phyloP scores from a whole-genome alignment of 1,284 basidiomycete species.

The Wallemia mellicola region DNA sequence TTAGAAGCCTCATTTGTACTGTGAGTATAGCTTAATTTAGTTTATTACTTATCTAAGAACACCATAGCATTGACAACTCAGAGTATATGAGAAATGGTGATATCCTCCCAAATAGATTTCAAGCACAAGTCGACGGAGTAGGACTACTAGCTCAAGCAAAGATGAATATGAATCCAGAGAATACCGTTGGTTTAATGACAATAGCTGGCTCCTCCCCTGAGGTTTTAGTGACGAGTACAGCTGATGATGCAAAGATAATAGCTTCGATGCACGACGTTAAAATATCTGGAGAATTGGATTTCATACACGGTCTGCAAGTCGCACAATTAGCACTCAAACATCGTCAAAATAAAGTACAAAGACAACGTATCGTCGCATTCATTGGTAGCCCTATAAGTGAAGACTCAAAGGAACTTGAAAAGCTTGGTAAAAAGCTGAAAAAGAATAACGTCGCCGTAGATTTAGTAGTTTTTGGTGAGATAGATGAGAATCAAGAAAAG shows the following conservation, averaged over 20 bases:
- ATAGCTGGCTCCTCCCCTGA: constrained; percentile 92
- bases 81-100: constrained; percentile 93
- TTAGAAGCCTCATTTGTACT: not conserved
- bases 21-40: too few relatives aligned
- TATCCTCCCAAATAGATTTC: constrained; percentile 58
- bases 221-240: constrained; percentile 80
- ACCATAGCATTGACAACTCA: constrained; percentile 73
- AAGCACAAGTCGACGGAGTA: constrained; percentile 74
- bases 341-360: constrained; percentile 89
- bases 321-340: constrained; percentile 93
- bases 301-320: constrained; percentile 67
- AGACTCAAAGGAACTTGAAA: constrained; percentile 45
- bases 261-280: constrained; percentile 40
- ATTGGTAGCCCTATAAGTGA: constrained; percentile 55
- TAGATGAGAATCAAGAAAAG: constrained; percentile 15
- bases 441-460: constrained; percentile 98
- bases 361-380: constrained; percentile 80
- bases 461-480: constrained; percentile 37
- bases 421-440: constrained; percentile 84
- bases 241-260: constrained; percentile 75
- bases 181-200: constrained; percentile 87
- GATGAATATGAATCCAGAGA: constrained; percentile 85
- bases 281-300: constrained; percentile 49
- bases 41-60: too few relatives aligned
- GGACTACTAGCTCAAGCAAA: constrained; percentile 75